Conservation (phyloP, 495 filamentous ascomycete species). For the Physcia stellaris region DNA sequence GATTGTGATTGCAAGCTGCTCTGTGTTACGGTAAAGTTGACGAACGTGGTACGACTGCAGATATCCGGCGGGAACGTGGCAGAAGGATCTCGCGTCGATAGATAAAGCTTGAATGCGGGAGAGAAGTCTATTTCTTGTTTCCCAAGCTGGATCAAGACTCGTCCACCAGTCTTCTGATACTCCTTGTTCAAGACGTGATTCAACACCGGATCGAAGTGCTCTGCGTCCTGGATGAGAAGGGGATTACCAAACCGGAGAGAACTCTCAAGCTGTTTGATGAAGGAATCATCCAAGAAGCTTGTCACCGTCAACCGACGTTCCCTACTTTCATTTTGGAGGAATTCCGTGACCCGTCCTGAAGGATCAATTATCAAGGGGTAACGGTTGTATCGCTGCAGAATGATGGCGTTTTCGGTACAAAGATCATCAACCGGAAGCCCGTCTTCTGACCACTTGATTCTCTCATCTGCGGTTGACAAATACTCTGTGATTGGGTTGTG, state of each 20-base stretch:
- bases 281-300: slow-evolving; percentile 95
- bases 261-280: slow-evolving; percentile 94
- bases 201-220: slow-evolving; percentile 90
- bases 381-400: slow-evolving; percentile 92
- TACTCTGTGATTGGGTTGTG: slow-evolving; percentile 94
- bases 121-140: slow-evolving; percentile 99
- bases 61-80: slow-evolving; percentile 95
- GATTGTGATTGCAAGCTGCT: slow-evolving; percentile 98
- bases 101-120: slow-evolving; percentile 86
- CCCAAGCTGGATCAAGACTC: slow-evolving; percentile 94
- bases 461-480: slow-evolving; percentile 89
- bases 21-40: slow-evolving; percentile 98
- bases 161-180: slow-evolving; percentile 97
- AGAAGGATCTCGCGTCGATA: slow-evolving; percentile 92
- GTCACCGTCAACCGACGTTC: slow-evolving; percentile 90
- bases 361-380: slow-evolving; percentile 98
- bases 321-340: slow-evolving; percentile 84
- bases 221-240: slow-evolving; percentile 96
- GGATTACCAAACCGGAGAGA: slow-evolving; percentile 95
- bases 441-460: slow-evolving; percentile 86
- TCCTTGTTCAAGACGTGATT: slow-evolving; percentile 99
- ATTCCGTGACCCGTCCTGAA: slow-evolving; percentile 85
- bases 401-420: slow-evolving; percentile 96
- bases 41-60: slow-evolving; percentile 94
- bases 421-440: slow-evolving; percentile 97